phyloP scores from a whole-genome alignment of 2,329 filamentous ascomycete species.

The Colletotrichum sp. region DNA sequence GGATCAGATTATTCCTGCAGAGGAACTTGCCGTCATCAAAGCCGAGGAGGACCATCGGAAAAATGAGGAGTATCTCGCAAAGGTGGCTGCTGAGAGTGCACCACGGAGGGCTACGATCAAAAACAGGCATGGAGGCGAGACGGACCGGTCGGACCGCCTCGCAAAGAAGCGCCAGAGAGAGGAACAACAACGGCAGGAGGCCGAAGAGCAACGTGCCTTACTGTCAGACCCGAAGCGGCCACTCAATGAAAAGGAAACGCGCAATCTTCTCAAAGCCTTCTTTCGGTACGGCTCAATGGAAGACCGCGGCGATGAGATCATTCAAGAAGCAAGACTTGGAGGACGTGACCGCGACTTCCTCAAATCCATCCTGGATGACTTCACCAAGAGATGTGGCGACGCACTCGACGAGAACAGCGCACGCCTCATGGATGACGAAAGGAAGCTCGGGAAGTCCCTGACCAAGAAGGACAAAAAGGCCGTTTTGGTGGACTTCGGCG shows the following conservation, averaged over 20 bases:
- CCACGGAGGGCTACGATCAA: conserved; percentile 76
- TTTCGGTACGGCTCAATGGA: conserved; percentile 91
- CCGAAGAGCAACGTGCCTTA: conserved; percentile 76
- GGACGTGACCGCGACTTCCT: conserved; percentile 86
- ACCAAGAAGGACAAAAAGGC: conserved; percentile 99
- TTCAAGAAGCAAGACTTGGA: conserved; percentile 83
- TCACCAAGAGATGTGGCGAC: conserved; percentile 63
- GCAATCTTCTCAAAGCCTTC: conserved; percentile 88
- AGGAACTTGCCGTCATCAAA: conserved; percentile 88
- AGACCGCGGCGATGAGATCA: conserved; percentile 84
- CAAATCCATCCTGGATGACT: conserved; percentile 75
- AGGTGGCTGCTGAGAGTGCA: conserved; percentile 83
- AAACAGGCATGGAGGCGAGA: conserved; percentile 58
- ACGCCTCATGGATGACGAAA: conserved; percentile 79
- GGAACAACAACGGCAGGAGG: conserved; percentile 72
- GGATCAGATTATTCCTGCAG: conserved; percentile 98
- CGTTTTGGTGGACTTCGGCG: conserved; percentile 91
- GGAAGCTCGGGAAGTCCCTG: conserved; percentile 78
- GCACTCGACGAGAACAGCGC: conserved; percentile 72
- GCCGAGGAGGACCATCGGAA: conserved; percentile 85
- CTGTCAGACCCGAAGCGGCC: conserved; percentile 86
- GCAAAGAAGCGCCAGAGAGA: conserved; percentile 71
- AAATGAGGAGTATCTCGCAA: conserved; percentile 81
- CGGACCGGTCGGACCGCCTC: conserved; percentile 68
- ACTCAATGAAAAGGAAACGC: conserved; percentile 89